Conservation (phyloP, 1,284 basidiomycete genomes). For the Leccinum solheimii region DNA sequence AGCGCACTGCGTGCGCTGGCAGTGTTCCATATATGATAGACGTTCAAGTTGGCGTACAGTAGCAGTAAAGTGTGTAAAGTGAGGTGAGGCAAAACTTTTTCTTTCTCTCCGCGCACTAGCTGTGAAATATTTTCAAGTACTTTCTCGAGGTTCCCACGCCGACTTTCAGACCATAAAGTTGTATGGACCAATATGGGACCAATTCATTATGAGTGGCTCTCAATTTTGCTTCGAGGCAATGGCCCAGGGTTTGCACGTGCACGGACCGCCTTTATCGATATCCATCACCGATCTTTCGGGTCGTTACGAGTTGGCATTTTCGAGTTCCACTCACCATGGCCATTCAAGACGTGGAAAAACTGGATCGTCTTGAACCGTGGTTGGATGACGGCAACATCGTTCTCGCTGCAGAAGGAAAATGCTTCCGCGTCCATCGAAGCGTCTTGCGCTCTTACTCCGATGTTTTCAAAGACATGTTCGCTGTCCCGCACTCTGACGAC, state of each 20-base stretch:
- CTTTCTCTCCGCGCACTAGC: too few relatives aligned
- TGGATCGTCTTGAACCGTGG: slow-evolving; percentile 19
- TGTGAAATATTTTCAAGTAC: too few relatives aligned
- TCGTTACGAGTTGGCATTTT: background rate
- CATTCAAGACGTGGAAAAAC: background rate
- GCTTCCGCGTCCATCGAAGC: slow-evolving; percentile 24
- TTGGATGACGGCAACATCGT: slow-evolving; percentile 24
- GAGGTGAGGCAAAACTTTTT: too few relatives aligned
- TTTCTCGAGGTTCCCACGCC: too few relatives aligned
- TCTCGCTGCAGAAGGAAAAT: slow-evolving; percentile 9
- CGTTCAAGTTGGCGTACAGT: too few relatives aligned
- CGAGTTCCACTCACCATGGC: background rate
- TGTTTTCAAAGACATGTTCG: slow-evolving; percentile 25
- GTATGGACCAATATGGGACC: background rate
- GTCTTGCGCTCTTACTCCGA: slow-evolving; percentile 18
- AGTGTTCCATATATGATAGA: too few relatives aligned
- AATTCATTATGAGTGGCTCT: background rate
- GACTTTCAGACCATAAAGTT: too few relatives aligned
- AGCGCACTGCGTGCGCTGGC: too few relatives aligned
- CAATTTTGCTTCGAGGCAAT: background rate
- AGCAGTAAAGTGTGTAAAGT: too few relatives aligned
- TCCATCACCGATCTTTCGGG: background rate
- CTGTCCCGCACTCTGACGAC: slow-evolving; percentile 3
- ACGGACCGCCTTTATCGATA: background rate
- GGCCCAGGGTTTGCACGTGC: background rate